Percentiles rank a stretch among this genome's conserved stretches.
These are phyloP conservation scores for Neofusicoccum ribis DNA, from an alignment of 2,329 filamentous ascomycete genomes.

Conservation along the genomic window DNA sequence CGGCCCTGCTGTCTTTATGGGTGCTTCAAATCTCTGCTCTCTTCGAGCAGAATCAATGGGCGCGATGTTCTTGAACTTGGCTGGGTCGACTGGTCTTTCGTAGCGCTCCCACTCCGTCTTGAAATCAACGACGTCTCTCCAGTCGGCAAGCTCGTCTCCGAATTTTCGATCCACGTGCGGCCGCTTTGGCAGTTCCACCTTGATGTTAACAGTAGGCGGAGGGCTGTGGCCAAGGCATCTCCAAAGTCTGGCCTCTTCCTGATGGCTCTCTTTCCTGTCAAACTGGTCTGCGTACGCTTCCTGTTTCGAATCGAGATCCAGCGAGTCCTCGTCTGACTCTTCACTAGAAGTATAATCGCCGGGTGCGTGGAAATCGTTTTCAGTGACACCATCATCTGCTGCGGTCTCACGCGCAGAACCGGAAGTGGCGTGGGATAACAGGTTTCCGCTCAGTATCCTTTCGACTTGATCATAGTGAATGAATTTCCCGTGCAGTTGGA, in stretches of 20 bases:
- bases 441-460: constrained; percentile 31
- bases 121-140: constrained; percentile 50
- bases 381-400: background rate
- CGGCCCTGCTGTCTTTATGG: background rate
- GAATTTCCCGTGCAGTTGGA: constrained; percentile 35
- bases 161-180: constrained; percentile 34
- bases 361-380: background rate
- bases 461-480: constrained; percentile 47
- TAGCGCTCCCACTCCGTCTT: constrained; percentile 53
- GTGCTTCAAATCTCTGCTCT: background rate
- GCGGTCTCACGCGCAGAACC: background rate
- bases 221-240: constrained; percentile 39
- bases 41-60: background rate
- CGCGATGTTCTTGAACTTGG: background rate
- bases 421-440: background rate
- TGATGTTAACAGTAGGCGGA: constrained; percentile 24
- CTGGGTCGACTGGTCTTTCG: constrained; percentile 21
- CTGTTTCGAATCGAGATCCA: background rate
- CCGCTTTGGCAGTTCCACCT: constrained; percentile 24
- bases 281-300: constrained; percentile 46
- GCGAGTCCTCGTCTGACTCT: background rate
- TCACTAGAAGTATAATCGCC: background rate
- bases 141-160: constrained; percentile 43
- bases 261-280: constrained; percentile 46
- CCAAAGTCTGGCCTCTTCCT: constrained; percentile 51